These are phyloP conservation scores for Myxozyma kluyveri DNA, from an alignment of 805 yeast species.

Conservation along the genomic window DNA sequence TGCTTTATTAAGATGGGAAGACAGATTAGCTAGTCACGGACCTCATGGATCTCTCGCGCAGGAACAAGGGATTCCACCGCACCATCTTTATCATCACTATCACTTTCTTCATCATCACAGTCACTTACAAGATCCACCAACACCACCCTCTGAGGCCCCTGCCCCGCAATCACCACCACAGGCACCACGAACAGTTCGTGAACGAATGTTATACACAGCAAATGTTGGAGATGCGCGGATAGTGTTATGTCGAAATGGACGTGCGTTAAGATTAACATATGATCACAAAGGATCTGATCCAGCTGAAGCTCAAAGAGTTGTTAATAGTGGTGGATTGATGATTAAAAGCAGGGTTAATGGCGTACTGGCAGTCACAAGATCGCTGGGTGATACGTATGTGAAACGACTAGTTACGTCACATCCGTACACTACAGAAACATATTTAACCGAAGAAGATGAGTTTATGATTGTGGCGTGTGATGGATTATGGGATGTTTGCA, in stretches of 20 bases:
- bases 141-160: neutral
- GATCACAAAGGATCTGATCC: constrained; percentile 91
- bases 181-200: constrained; percentile 16
- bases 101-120: constrained; percentile 20
- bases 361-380: constrained; percentile 88
- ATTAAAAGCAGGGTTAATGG: constrained; percentile 93
- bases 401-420: constrained; percentile 83
- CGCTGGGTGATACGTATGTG: constrained; percentile 91
- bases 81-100: constrained; percentile 16
- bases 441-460: constrained; percentile 62
- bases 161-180: neutral
- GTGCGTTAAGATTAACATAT: constrained; percentile 75
- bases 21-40: constrained; percentile 4
- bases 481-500: constrained; percentile 93
- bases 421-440: constrained; percentile 90
- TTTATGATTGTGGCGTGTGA: constrained; percentile 91
- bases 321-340: constrained; percentile 77
- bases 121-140: neutral
- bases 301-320: constrained; percentile 71
- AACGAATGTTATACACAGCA: constrained; percentile 81
- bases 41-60: constrained; percentile 1
- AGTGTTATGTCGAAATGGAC: constrained; percentile 68
- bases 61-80: neutral
- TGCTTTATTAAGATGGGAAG: constrained; percentile 84
- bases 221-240: constrained; percentile 93